These are phyloP conservation scores for Mycena sp. DNA, from an alignment of 1,284 basidiomycete species.

Conservation along the genomic window DNA sequence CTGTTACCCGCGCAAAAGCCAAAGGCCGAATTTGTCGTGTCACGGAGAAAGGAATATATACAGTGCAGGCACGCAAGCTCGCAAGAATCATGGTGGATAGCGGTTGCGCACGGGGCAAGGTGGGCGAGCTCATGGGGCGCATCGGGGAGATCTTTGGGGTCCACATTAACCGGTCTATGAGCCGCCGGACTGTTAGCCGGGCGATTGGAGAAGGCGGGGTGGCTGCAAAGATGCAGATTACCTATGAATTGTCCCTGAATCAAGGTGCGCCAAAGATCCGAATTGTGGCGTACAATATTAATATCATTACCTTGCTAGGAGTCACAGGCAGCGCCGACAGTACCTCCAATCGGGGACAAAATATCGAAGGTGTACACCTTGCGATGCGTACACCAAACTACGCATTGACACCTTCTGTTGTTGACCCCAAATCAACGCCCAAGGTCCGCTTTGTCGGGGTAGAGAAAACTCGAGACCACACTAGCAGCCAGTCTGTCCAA, in stretches of 20 bases:
- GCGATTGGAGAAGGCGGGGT: background rate
- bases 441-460: conserved; percentile 18
- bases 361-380: background rate
- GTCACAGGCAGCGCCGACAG: conserved; percentile 20
- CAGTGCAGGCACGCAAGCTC: background rate
- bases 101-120: background rate
- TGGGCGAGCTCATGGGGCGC: background rate
- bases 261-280: no score
- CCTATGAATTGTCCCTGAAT: background rate
- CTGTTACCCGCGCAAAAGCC: background rate
- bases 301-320: background rate
- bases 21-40: background rate
- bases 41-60: background rate
- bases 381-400: background rate
- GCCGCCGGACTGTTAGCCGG: background rate
- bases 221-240: background rate
- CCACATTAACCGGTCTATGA: background rate
- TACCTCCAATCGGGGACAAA: conserved; percentile 20
- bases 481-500: conserved; percentile 3
- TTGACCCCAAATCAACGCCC: background rate
- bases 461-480: conserved; percentile 24
- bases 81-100: background rate
- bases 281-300: background rate
- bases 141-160: background rate
- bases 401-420: background rate